Evolutionary conservation across 108 stramenopile genomes (phyloP).

Genomic region (Pelagomonas calceolata): DNA sequence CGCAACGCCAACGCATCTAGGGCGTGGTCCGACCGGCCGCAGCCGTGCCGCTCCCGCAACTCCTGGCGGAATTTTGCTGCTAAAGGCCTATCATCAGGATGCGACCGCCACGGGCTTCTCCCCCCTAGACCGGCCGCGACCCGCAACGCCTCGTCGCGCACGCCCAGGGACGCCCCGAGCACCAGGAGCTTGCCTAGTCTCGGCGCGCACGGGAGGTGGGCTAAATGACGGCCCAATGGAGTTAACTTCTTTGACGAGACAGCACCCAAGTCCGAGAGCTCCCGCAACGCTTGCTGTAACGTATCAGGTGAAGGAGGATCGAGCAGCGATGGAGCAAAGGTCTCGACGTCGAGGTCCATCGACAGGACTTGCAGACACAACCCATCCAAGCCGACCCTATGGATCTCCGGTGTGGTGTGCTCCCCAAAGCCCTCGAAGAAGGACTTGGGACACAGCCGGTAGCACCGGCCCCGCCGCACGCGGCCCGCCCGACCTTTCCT

Average conservation of each 20-base stretch:
- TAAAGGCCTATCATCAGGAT: background rate
- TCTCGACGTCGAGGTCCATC: constrained; percentile 2
- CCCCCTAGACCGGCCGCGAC: constrained; percentile 36
- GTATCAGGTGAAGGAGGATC: constrained; percentile 58
- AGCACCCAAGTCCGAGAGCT: constrained; percentile 60
- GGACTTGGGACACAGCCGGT: constrained; percentile 22
- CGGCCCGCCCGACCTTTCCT: constrained; percentile 77
- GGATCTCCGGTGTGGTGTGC: constrained; percentile 68
- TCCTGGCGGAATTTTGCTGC: constrained; percentile 12
- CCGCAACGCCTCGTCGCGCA: constrained; percentile 60
- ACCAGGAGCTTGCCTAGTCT: constrained; percentile 74
- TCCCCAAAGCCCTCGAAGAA: constrained; percentile 41
- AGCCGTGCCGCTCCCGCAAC: background rate
- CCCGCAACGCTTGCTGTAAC: constrained; percentile 43
- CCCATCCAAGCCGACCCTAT: constrained; percentile 73
- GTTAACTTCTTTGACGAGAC: constrained; percentile 44
- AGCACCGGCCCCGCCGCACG: constrained; percentile 28
- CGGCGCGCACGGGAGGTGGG: constrained; percentile 75
- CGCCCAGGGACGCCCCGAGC: constrained; percentile 51
- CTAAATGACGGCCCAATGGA: constrained; percentile 71
- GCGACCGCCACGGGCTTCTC: constrained; percentile 12
- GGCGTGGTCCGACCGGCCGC: constrained; percentile 21
- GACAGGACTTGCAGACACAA: constrained; percentile 27
- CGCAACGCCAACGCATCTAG: background rate
- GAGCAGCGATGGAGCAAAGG: constrained; percentile 2